Evolutionary conservation across 345 rosid species (phyloP).

Genomic region (Litchi chinensis): DNA sequence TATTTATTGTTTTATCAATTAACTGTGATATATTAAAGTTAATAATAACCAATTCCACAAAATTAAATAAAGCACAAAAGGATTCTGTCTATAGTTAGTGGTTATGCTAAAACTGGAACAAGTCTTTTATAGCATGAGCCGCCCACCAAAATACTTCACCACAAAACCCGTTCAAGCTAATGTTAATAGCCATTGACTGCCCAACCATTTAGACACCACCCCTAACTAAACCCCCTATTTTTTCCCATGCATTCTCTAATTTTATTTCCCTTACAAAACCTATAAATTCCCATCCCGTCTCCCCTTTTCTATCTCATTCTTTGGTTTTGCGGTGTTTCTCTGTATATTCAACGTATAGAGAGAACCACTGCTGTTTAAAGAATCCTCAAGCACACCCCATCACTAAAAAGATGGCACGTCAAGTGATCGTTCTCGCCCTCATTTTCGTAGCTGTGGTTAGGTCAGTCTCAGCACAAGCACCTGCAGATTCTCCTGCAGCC

Average conservation of each 20-base stretch:
- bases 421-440: background rate
- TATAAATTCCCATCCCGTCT: background rate
- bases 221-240: background rate
- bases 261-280: background rate
- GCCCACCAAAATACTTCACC: background rate
- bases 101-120: too few species aligned
- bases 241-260: background rate
- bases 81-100: too few species aligned
- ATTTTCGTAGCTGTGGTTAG: constrained; percentile 28
- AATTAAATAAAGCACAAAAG: too few species aligned
- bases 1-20: too few species aligned
- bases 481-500: background rate
- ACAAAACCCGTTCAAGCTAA: background rate
- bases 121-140: too few species aligned
- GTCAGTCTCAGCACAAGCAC: constrained; percentile 37
- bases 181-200: too few species aligned
- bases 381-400: background rate
- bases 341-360: constrained; percentile 5
- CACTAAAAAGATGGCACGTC: constrained; percentile 2
- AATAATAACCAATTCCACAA: too few species aligned
- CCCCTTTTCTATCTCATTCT: background rate
- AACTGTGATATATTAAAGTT: too few species aligned
- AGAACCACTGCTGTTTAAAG: constrained; percentile 14
- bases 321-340: constrained; percentile 23
- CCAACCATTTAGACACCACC: too few species aligned